phyloP scores from a whole-genome alignment of 805 yeast species.

The Schwanniomyces yamadae region DNA sequence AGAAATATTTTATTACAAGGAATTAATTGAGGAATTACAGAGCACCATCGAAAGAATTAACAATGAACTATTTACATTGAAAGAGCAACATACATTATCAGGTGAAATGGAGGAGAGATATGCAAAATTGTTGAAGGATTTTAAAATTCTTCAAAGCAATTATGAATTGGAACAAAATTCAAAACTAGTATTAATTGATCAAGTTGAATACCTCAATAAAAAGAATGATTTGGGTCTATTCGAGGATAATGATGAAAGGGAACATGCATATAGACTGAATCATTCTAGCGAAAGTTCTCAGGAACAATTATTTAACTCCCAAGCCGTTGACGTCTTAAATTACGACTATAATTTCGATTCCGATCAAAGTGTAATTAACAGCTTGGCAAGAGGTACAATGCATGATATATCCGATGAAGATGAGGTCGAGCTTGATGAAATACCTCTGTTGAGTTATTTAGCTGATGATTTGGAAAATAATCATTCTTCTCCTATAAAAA shows the following conservation, averaged over 20 bases:
- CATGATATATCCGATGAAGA: conserved; percentile 20
- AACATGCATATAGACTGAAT: background rate
- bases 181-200: conserved; percentile 52
- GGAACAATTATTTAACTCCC: conserved; percentile 3
- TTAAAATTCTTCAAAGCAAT: conserved; percentile 45
- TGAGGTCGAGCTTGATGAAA: conserved; percentile 10
- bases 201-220: conserved; percentile 48
- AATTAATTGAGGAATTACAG: conserved; percentile 32
- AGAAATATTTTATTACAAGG: conserved; percentile 33
- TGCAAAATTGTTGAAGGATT: conserved; percentile 31
- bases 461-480: conserved; percentile 22
- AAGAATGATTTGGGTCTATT: conserved; percentile 21
- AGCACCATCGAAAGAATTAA: conserved; percentile 20
- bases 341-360: conserved; percentile 3
- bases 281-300: background rate
- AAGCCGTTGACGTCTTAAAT: conserved; percentile 12
- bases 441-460: conserved; percentile 20
- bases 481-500: conserved; percentile 28
- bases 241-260: conserved; percentile 5
- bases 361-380: conserved; percentile 3
- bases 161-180: conserved; percentile 54
- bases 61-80: conserved; percentile 15
- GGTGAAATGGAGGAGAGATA: conserved; percentile 24
- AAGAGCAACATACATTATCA: conserved; percentile 7
- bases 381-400: conserved; percentile 13